phyloP scores from a whole-genome alignment of 768 basidiomycete species.

The Artomyces pyxidatus region DNA sequence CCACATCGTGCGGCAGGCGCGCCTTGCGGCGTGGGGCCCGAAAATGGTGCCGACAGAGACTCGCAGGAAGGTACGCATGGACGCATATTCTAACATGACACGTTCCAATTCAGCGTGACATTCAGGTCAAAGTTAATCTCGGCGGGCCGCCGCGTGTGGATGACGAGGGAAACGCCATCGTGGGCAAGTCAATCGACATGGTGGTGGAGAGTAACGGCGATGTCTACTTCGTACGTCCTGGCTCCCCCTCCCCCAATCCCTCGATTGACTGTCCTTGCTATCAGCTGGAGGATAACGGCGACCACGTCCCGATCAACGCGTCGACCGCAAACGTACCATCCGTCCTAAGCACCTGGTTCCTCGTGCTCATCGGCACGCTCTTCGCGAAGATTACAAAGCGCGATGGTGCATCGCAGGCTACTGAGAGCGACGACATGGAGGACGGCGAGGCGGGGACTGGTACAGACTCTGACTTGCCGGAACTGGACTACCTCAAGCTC shows the following conservation, averaged over 20 bases:
- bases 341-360: constrained; percentile 1
- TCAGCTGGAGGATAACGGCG: constrained; percentile 46
- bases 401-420: background rate
- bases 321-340: background rate
- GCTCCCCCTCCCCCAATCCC: background rate
- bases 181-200: constrained; percentile 63
- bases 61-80: constrained; percentile 55
- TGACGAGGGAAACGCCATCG: constrained; percentile 45
- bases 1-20: constrained; percentile 51
- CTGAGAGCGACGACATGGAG: background rate
- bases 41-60: constrained; percentile 57
- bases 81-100: background rate
- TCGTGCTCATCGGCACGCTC: background rate
- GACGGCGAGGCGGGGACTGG: background rate
- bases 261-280: constrained; percentile 2
- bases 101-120: background rate
- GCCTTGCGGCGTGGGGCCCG: constrained; percentile 73
- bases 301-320: constrained; percentile 29
- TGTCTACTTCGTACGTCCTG: constrained; percentile 63
- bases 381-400: background rate
- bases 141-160: constrained; percentile 43
- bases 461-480: background rate
- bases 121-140: constrained; percentile 67
- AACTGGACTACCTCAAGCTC: background rate
- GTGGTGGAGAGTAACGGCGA: constrained; percentile 61